These are phyloP conservation scores for Alternaria sp. DNA, from an alignment of 2,329 filamentous ascomycete species.

Conservation along the genomic window DNA sequence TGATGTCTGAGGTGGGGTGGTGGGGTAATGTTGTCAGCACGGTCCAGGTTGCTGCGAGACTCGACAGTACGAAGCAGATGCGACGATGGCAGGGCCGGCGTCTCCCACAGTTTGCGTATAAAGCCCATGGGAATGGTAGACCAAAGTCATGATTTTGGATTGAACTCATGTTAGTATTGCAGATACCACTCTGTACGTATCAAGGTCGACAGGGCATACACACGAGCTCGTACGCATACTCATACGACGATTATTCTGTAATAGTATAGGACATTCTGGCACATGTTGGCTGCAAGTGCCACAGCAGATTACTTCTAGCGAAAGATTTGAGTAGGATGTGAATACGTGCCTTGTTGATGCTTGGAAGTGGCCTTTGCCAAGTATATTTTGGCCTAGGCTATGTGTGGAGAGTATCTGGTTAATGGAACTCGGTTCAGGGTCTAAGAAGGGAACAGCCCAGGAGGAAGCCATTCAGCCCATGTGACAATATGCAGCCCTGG, in stretches of 20 bases:
- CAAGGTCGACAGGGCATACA: neutral
- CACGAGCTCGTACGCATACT: neutral
- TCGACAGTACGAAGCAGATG: neutral
- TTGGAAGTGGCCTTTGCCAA: neutral
- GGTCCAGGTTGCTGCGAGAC: conserved; percentile 15
- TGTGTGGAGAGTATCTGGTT: no score
- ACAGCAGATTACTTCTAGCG: neutral
- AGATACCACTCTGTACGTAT: neutral
- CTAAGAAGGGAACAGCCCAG: neutral
- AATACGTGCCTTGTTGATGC: neutral
- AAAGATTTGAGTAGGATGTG: neutral
- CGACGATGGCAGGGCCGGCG: neutral
- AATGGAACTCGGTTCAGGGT: neutral
- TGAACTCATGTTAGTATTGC: neutral
- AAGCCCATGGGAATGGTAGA: neutral
- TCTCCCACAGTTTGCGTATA: neutral
- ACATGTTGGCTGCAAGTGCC: neutral
- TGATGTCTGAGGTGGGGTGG: conserved; percentile 21
- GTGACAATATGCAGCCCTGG: neutral
- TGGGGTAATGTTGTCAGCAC: conserved; percentile 21
- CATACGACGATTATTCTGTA: neutral
- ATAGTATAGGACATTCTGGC: neutral
- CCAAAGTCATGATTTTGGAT: neutral
- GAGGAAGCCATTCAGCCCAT: neutral
- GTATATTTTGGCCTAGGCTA: neutral